These are phyloP conservation scores for Cutaneotrichosporon cyanovorans DNA, from an alignment of 1,284 basidiomycete genomes.

Conservation along the genomic window DNA sequence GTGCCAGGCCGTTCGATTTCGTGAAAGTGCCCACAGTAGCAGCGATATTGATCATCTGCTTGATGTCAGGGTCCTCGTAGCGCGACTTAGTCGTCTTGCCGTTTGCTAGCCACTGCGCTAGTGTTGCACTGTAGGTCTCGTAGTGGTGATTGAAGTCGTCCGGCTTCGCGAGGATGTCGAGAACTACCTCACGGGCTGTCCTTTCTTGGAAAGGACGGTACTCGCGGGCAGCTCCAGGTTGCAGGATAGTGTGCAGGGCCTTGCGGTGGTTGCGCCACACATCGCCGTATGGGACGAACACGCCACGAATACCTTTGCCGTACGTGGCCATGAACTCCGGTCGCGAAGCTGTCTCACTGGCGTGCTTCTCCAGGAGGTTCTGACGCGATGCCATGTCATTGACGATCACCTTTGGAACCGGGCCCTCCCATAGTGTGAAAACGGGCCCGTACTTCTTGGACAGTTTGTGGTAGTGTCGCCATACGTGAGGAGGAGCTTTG, in stretches of 20 bases:
- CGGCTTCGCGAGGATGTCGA: conserved; percentile 53
- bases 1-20: conserved; percentile 27
- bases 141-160: conserved; percentile 51
- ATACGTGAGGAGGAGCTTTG: neutral
- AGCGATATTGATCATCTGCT: conserved; percentile 22
- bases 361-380: neutral
- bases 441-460: conserved; percentile 6
- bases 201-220: conserved; percentile 51
- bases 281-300: conserved; percentile 2
- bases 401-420: neutral
- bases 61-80: conserved; percentile 56
- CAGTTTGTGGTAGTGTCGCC: conserved; percentile 6
- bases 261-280: conserved; percentile 34
- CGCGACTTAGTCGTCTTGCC: conserved; percentile 52
- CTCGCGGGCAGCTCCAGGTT: conserved; percentile 48
- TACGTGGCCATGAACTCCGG: neutral
- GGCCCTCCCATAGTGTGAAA: conserved; percentile 6
- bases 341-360: neutral
- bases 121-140: conserved; percentile 55
- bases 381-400: neutral
- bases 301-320: neutral
- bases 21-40: conserved; percentile 49
- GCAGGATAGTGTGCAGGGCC: conserved; percentile 54
- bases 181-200: conserved; percentile 50
- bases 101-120: conserved; percentile 60